Conservation (phyloP, 768 basidiomycete species). For the Naganishia randhawae region DNA sequence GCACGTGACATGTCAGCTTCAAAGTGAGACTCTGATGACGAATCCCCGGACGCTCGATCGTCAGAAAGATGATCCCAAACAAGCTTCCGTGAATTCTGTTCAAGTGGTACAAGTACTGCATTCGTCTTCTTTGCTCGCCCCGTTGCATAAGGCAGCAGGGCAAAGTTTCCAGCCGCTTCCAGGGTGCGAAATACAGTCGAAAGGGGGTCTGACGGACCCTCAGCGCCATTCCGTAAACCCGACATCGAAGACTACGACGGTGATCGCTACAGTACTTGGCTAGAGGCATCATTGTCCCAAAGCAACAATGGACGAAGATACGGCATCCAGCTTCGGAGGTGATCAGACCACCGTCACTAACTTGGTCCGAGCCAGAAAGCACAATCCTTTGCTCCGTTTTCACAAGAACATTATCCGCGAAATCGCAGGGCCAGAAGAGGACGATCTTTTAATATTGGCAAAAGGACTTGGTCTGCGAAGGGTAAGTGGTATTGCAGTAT, state of each 20-base stretch:
- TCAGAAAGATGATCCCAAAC: too few relatives aligned
- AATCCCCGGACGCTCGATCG: too few relatives aligned
- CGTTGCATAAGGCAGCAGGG: too few relatives aligned
- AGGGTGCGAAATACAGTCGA: too few relatives aligned
- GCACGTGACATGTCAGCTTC: too few relatives aligned
- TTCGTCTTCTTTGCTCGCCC: too few relatives aligned
- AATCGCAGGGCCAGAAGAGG: slow-evolving; percentile 50
- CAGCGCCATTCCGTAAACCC: background rate
- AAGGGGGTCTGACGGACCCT: too few relatives aligned
- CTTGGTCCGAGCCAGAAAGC: slow-evolving; percentile 24
- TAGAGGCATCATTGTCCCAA: background rate
- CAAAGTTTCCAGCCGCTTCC: too few relatives aligned
- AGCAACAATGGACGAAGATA: slow-evolving; percentile 7
- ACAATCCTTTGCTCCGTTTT: slow-evolving; percentile 49
- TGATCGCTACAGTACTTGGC: background rate
- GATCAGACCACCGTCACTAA: slow-evolving; percentile 21
- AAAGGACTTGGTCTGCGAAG: slow-evolving; percentile 82
- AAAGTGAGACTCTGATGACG: too few relatives aligned
- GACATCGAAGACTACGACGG: background rate
- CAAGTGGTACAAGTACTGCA: too few relatives aligned
- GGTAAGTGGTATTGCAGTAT: slow-evolving; percentile 28
- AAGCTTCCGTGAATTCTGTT: too few relatives aligned
- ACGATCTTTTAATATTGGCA: slow-evolving; percentile 64
- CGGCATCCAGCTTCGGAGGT: slow-evolving; percentile 15
- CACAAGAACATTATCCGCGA: slow-evolving; percentile 51